Conservation (phyloP, 2,329 filamentous ascomycete species). For the Rosellinia necatrix region DNA sequence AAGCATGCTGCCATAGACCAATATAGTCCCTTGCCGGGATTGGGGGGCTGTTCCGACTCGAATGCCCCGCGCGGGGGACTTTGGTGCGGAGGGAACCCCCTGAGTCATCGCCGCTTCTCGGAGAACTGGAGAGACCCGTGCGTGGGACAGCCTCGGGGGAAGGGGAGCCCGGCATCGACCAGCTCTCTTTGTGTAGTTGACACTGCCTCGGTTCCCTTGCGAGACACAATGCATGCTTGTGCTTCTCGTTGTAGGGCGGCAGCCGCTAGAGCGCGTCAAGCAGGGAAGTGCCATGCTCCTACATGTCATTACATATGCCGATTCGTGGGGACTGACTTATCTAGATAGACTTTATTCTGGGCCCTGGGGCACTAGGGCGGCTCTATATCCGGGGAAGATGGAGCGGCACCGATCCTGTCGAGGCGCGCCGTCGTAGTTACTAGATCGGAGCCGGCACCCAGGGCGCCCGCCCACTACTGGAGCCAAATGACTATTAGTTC, state of each 20-base stretch:
- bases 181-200: background rate
- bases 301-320: background rate
- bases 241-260: background rate
- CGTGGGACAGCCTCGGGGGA: background rate
- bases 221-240: background rate
- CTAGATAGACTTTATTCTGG: background rate
- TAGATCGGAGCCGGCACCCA: background rate
- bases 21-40: no score
- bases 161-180: background rate
- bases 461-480: background rate
- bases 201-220: no score
- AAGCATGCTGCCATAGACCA: no score
- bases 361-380: background rate
- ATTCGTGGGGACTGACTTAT: background rate
- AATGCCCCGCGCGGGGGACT: background rate
- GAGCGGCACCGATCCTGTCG: background rate
- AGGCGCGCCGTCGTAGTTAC: background rate
- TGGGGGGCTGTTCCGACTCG: background rate
- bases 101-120: background rate
- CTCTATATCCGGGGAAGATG: background rate
- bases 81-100: background rate
- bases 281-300: background rate
- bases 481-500: background rate
- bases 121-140: background rate
- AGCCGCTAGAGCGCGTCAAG: no score